Evolutionary conservation across 345 rosid species (phyloP).

Genomic region (Xanthoceras sorbifolium): DNA sequence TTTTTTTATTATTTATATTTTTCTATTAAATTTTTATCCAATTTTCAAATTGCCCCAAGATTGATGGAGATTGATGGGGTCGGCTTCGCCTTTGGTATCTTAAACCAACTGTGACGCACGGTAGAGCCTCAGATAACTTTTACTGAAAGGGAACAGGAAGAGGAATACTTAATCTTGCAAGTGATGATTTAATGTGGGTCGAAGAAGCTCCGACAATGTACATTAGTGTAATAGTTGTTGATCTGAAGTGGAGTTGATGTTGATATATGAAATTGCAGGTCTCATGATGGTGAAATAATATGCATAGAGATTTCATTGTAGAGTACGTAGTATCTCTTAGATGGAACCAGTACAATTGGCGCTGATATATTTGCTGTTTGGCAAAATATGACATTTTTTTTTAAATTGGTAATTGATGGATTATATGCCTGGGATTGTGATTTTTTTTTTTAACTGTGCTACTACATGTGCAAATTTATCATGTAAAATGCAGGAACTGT

Average conservation of each 20-base stretch:
- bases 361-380: neutral
- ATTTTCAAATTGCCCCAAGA: no score
- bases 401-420: neutral
- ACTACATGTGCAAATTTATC: neutral
- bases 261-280: no score
- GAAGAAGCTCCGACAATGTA: constrained; percentile 71
- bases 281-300: neutral
- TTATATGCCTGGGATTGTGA: no score
- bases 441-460: neutral
- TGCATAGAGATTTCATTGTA: no score
- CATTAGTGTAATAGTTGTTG: constrained; percentile 76
- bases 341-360: neutral
- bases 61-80: no score
- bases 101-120: constrained; percentile 62
- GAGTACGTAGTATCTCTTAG: neutral
- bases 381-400: no score
- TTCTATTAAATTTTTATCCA: no score
- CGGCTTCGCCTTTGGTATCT: no score
- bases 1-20: no score
- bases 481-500: neutral
- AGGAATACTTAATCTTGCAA: constrained; percentile 74
- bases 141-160: constrained; percentile 50
- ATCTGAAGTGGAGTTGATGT: constrained; percentile 50
- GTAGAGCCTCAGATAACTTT: constrained; percentile 67
- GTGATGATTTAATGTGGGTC: constrained; percentile 79